These are phyloP conservation scores for Cercospora sojina DNA, from an alignment of 2,329 filamentous ascomycete species.

Conservation along the genomic window DNA sequence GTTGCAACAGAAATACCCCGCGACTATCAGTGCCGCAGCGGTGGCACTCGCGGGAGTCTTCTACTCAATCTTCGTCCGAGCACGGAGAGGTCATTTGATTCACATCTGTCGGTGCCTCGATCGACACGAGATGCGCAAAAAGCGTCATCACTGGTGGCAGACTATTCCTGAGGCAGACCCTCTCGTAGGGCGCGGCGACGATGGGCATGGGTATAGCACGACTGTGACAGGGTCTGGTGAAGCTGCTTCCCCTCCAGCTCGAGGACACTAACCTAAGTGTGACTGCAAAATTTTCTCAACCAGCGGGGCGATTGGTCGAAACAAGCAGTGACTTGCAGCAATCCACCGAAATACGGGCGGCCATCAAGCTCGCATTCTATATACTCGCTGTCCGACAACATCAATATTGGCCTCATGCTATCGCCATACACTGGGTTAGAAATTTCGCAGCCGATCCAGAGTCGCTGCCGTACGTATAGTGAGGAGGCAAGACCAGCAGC, in stretches of 20 bases:
- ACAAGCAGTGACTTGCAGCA: not conserved
- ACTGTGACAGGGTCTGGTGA: not conserved
- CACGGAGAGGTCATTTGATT: slow-evolving; percentile 60
- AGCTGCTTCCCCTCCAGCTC: not conserved
- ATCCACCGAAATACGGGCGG: not conserved
- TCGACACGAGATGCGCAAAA: slow-evolving; percentile 23
- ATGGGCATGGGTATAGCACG: not conserved
- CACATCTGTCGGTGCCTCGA: slow-evolving; percentile 44
- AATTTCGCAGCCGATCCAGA: slow-evolving; percentile 5
- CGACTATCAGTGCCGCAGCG: slow-evolving; percentile 57
- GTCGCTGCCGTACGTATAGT: slow-evolving; percentile 33
- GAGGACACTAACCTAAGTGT: not conserved
- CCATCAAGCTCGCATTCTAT: not conserved
- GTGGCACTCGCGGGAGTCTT: slow-evolving; percentile 51
- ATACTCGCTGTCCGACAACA: not conserved
- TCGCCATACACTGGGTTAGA: slow-evolving; percentile 3
- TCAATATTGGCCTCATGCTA: not conserved
- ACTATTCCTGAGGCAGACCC: slow-evolving; percentile 4
- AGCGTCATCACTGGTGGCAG: slow-evolving; percentile 18
- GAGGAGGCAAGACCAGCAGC: slow-evolving; percentile 34
- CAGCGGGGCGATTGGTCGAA: no score
- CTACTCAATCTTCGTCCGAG: slow-evolving; percentile 59
- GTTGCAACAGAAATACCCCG: slow-evolving; percentile 47
- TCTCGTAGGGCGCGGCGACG: not conserved
- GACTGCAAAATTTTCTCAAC: no score